Base-by-base conservation (phyloP, 2,329 filamentous ascomycete genomes). In the Chrysoporthe cubensis region DNA sequence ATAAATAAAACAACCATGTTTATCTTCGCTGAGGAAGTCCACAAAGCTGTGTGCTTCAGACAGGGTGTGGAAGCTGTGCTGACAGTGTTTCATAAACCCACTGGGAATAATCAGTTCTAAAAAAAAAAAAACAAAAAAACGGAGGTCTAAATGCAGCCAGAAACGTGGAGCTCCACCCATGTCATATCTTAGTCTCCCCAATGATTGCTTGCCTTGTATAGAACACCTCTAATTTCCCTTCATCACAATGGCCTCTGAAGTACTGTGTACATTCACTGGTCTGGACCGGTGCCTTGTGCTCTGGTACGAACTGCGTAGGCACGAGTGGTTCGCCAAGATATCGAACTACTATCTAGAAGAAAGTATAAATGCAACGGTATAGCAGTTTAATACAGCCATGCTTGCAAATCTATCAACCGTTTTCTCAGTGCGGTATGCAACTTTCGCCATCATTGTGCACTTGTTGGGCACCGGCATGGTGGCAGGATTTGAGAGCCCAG, bases 251-350 rank as follows among this genome's bases (percentile, higher is more conserved):
- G 8, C n/a, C 8, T 40, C 7, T 1, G 34, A 40, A n/a, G 54
- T 57, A 57, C 54, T 40, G 16, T 18, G 9, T 37, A 57, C 54
- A 40, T 32, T 11, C 26, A 34, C 16, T 16, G 13, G 54, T 16
- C 34, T 18, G 54, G n/a, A 57, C 34, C 0, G 32, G 50, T 54
- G 13, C 21, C 50, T 54, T 9, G 34, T 18, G 40, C 16, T 57
- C 16, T 57, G 32, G 54, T 40, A 21, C 54, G 54, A 57, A 40
- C 54, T 40, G 54, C 32, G 54, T 52, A 52, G n/a, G 48, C 4
- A 32, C 26, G 21, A 14, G 14, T 26, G 32, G 3, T 34, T 54
- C 34, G 54, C 34, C 34, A 40, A 57, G 54, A 40, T 21, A 34
- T 40, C 54, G 16, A 18, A 57, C 54, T 34, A 21, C 14, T 21